phyloP scores from a whole-genome alignment of 2,329 filamentous ascomycete genomes.

The Xylariaceae sp. region DNA sequence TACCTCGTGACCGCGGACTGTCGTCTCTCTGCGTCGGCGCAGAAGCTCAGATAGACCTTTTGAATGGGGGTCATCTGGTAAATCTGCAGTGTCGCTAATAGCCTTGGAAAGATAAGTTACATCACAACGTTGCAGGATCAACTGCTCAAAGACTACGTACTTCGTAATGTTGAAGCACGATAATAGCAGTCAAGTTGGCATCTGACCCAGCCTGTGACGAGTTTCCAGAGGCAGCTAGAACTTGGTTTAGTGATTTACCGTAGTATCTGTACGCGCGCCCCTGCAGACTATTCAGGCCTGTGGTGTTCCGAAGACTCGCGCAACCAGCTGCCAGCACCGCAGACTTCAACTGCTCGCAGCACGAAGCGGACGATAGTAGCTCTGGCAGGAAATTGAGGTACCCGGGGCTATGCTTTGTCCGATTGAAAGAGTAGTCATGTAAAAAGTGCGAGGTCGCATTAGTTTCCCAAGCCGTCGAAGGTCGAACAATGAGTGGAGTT shows the following conservation, averaged over 20 bases:
- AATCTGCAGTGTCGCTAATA: no score
- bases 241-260: constrained; percentile 3
- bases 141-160: background rate
- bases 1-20: no score
- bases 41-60: no score
- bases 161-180: background rate
- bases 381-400: constrained; percentile 7
- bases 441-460: constrained; percentile 9
- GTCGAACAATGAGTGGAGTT: constrained; percentile 5
- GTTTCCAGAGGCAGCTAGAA: constrained; percentile 1
- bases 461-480: constrained; percentile 8
- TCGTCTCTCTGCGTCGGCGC: no score
- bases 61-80: no score
- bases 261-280: constrained; percentile 5
- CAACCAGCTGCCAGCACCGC: constrained; percentile 12
- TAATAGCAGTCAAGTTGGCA: constrained; percentile 1
- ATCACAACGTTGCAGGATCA: no score
- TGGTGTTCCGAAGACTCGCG: constrained; percentile 11
- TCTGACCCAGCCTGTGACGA: constrained; percentile 2
- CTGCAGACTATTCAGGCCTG: constrained; percentile 3
- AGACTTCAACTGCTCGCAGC: constrained; percentile 1
- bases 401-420: constrained; percentile 4
- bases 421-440: constrained; percentile 6
- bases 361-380: background rate
- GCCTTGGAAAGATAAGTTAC: no score